These are phyloP conservation scores for Usnea hakonensis DNA, from an alignment of 495 filamentous ascomycete species.

Conservation along the genomic window DNA sequence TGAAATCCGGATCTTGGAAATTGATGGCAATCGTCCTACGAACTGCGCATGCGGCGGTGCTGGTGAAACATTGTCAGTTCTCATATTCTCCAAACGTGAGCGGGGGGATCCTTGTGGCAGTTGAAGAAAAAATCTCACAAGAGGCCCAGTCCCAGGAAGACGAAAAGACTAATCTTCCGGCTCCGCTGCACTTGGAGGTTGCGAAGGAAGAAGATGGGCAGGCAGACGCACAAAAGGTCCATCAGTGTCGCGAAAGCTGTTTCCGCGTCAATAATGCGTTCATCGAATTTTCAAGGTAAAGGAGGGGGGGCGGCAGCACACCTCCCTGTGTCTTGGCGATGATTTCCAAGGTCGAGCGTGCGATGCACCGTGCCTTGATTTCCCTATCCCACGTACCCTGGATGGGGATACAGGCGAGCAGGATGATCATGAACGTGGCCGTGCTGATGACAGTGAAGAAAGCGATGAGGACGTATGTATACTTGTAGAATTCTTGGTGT, in stretches of 20 bases:
- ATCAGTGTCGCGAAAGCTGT: not conserved
- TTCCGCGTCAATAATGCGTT: not conserved
- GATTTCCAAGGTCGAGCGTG: not conserved
- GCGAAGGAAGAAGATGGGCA: slow-evolving; percentile 8
- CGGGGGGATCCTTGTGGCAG: not conserved
- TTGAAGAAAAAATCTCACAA: too few relatives aligned
- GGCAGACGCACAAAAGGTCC: not conserved
- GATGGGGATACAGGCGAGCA: not conserved
- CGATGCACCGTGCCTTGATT: slow-evolving; percentile 3
- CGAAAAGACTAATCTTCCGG: slow-evolving; percentile 3
- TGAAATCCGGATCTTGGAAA: not conserved
- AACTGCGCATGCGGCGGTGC: not conserved
- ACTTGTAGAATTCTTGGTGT: not conserved
- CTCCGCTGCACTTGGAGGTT: not conserved
- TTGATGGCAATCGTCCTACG: not conserved
- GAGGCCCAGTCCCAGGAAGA: slow-evolving; percentile 6
- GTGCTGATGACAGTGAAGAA: not conserved
- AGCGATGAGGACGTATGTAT: not conserved
- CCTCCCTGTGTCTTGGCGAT: not conserved
- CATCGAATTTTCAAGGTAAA: not conserved
- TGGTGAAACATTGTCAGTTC: not conserved
- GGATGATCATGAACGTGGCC: not conserved
- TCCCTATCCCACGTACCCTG: not conserved
- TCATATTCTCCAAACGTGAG: not conserved
- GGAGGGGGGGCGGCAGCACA: not conserved